phyloP scores from a whole-genome alignment of 2,329 filamentous ascomycete species.

The Aspergillus proliferans region DNA sequence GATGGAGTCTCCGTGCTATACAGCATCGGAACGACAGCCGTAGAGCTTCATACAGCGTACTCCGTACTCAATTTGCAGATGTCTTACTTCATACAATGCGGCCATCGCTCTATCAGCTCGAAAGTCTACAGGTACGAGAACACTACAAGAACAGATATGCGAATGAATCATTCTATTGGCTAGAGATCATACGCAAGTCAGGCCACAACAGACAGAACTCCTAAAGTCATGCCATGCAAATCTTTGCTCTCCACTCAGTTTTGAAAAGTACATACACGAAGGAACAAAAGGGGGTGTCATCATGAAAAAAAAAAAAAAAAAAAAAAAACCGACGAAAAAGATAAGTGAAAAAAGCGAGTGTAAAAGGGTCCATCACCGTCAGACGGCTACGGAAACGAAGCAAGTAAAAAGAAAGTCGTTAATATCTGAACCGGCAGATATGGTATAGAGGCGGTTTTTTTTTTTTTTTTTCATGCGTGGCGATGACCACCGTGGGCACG shows the following conservation, averaged over 20 bases:
- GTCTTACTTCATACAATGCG: too few relatives aligned
- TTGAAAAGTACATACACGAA: slow-evolving; percentile 10
- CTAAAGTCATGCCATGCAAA: slow-evolving; percentile 1
- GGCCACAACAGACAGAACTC: neutral
- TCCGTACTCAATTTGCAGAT: too few relatives aligned
- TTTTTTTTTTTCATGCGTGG: slow-evolving; percentile 16
- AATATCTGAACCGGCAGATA: slow-evolving; percentile 14
- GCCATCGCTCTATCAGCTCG: too few relatives aligned
- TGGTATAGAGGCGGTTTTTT: neutral
- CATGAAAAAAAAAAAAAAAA: slow-evolving; percentile 1
- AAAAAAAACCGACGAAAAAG: neutral
- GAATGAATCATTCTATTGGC: neutral
- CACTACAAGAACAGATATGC: neutral
- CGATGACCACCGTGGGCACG: slow-evolving; percentile 14
- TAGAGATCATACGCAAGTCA: neutral
- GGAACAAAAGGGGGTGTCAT: slow-evolving; percentile 2
- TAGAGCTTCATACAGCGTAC: too few relatives aligned
- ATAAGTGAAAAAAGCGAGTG: slow-evolving; percentile 6
- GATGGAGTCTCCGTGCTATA: too few relatives aligned
- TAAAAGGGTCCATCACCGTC: slow-evolving; percentile 6
- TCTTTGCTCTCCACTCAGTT: neutral
- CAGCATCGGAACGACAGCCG: too few relatives aligned
- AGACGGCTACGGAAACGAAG: neutral
- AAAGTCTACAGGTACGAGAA: neutral
- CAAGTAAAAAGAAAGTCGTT: slow-evolving; percentile 8